Base-by-base conservation (phyloP, 148 eudicot genomes). In the Vaccinium vitisidaea region DNA sequence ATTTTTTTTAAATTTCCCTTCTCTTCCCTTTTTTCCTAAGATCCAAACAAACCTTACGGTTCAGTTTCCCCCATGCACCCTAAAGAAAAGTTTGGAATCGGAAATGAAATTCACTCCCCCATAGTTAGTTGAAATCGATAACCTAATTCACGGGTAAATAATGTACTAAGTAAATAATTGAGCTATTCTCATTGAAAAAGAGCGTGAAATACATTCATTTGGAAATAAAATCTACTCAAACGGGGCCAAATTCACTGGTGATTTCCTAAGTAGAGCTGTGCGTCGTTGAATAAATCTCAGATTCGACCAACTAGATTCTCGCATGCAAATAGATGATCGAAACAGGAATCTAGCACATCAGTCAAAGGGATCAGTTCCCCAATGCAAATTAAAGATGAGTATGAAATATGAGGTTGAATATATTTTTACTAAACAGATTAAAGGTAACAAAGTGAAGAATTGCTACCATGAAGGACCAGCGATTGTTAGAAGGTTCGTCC, bases 401-500 rank as follows among this genome's bases (percentile, higher is more conserved):
- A 7, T 32, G 21, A 46, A 79, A 8, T 8, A 11, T 27, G 8
- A 25, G 73, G 73, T 18, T 36, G 54, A 50, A 73, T 32, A 5
- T 59, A 12, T 18, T 80, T 59, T 65, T 46, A 77, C 77, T 10
- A 77, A 70, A 84, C 59, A 48, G 61, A 83, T 55, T 30, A 82
- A 84, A 23, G 6, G 1, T 70, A 84, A 18, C 10, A n/a, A 19
- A 16, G 65, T 7, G 6, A 14, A 69, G 46, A 43, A 81, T 46
- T 3, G 14, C 5, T 80, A 95, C 98, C 95, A 91, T 91, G 84
- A 93, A 95, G 54, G 92, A 82, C 98, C 98, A 94, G 59, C 98
- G 98, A 87, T 94, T 90, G 86, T 85, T 81, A 9, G 88, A 90
- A 46, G 98, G 94, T 58, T 93, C 96, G 79, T 91, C 98, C 58